Percentiles rank a stretch among this genome's conserved stretches.
These are phyloP conservation scores for Ceratobasidium sp. DNA, from an alignment of 1,284 basidiomycete genomes.

Conservation along the genomic window DNA sequence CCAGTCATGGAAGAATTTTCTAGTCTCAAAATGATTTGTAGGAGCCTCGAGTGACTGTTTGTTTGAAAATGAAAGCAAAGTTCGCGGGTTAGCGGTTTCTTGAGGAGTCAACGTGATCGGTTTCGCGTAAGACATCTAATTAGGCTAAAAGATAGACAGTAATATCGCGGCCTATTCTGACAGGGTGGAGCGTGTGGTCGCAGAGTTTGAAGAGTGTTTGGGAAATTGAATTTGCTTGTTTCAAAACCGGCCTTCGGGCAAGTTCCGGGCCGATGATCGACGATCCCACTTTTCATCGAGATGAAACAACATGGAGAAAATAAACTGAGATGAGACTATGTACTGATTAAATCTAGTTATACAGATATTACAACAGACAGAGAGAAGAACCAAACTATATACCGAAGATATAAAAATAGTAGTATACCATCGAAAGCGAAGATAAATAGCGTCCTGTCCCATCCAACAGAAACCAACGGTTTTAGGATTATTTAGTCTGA, in stretches of 20 bases:
- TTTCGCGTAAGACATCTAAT: conserved; percentile 22
- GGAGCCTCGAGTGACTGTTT: neutral
- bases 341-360: conserved; percentile 30
- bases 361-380: conserved; percentile 1
- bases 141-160: neutral
- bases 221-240: conserved; percentile 7
- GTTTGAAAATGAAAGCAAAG: conserved; percentile 22
- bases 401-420: conserved; percentile 24
- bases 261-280: conserved; percentile 16
- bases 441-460: neutral
- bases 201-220: conserved; percentile 26
- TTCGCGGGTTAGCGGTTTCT: conserved; percentile 5
- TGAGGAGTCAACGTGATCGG: conserved; percentile 11
- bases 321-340: neutral
- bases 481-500: conserved; percentile 1
- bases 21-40: neutral
- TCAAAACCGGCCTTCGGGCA: conserved; percentile 12
- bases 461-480: neutral
- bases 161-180: conserved; percentile 4
- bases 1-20: conserved; percentile 18
- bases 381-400: conserved; percentile 12
- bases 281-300: conserved; percentile 3
- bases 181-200: conserved; percentile 19
- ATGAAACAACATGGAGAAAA: conserved; percentile 10
- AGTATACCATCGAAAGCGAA: conserved; percentile 22